Base-by-base conservation (phyloP, 192 early-diverging fungal genomes). In the Coemansia sp. region DNA sequence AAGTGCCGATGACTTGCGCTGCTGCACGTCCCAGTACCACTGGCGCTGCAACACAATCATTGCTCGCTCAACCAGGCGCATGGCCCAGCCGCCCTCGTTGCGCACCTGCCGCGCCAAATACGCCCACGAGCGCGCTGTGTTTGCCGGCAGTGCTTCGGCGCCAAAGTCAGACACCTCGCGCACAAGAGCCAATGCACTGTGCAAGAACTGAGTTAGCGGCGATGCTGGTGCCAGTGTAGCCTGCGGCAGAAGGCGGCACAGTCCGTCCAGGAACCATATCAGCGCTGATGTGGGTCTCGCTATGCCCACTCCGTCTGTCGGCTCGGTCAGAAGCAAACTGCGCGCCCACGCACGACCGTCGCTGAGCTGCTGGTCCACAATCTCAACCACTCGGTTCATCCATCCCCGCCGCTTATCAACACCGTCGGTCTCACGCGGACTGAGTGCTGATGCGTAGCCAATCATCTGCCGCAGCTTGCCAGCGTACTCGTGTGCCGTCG, bases 361-460 rank as follows among this genome's bases (percentile, higher is more conserved):
- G 22, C 78, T 65, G 48, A 97, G 72, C 74, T 93, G 93, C 67
- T 87, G 82, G 32, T 88, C 84, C 16, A 93, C 92, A 59, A 96
- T 89, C 59, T 88, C 86, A 13, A 85, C 81, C 13, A 95, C 87
- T 23, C 84, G 78, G 20, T 87, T 84, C 82, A 96, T 90, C 84
- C 87, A 90, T 16, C 90, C 90, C 12, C 79, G 74, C 27, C 74
- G 59, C 66, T 39, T 66, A 47, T 76, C 71, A 7, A 61, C 38
- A 0, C 24, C 53, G 11, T 58, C 29, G 1, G 45, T 50, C 6
- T 23, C 70, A 7, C 18, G 23, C 43, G 66, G 65, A 7, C 29
- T 52, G 2, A 59, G 55, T 27, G 76, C 41, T 0, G 19, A 24
- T 22, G 32, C 54, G 24, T 65, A 65, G 70, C 47, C 52, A 10